Base-by-base conservation (phyloP, 2,329 filamentous ascomycete genomes). In the Cercospora beticola region DNA sequence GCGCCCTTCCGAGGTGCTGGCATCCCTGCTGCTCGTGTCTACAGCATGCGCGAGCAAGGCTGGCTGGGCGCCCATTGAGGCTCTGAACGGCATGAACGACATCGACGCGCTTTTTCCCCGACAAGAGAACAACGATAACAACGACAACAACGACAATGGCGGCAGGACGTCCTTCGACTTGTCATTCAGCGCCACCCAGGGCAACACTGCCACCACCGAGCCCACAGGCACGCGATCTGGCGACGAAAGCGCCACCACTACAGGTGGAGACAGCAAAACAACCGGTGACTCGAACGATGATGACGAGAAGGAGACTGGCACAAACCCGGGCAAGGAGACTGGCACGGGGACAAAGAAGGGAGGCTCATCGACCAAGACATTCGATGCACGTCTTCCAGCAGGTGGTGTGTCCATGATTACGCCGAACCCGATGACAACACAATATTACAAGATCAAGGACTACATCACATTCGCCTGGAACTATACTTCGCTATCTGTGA, bases 391-490 rank as follows among this genome's bases (percentile, higher is more conserved):
- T 65, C 77, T 84, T 16, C 85, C 84, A 23, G 82, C 86, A 3
- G 89, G 89, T 57, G 88, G 88, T 64, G 82, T 90, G 65, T 82
- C 83, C 56, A 87, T 90, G 86, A 81, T 89, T 65, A 88, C 86
- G 5, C 89, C 89, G 2, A 81, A 81, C 61, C 81, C 82, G 8
- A 81, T 83, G 16, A 80, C 83, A 4, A 73, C 75, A 8, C 84
- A 85, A 65, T 90, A 86, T 79, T 90, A 88, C 83, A 90, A 89
- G 78, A 86, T 90, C 72, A 86, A 86, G 18, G 83, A 90, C 56
- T 83, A 82, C 68, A 80, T 90, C 31, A 90, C 88, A 0, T 89
- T 90, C 72, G 85, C 82, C 21, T 91, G 89, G 88, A 90, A 91
- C 79, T 90, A 90, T 79, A 91, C 89, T 14, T 88, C 86, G 10